These are phyloP conservation scores for Mortierella alpina DNA, from an alignment of 192 early-diverging fungal genomes.

Conservation along the genomic window DNA sequence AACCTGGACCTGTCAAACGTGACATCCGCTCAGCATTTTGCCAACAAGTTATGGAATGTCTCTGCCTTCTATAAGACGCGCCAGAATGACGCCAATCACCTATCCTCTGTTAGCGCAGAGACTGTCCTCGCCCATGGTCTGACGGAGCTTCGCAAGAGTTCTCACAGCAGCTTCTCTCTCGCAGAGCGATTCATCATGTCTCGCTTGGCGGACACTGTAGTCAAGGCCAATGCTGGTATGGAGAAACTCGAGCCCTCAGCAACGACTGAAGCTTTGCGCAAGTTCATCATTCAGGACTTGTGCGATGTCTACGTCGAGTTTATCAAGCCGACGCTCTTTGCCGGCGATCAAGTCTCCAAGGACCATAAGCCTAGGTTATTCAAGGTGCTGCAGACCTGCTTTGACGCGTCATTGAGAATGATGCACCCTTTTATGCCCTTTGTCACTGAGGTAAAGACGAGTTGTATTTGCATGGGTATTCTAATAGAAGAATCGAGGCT, in stretches of 20 bases:
- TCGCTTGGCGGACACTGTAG: conserved; percentile 78
- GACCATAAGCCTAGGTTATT: conserved; percentile 65
- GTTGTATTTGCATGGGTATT: conserved; percentile 1
- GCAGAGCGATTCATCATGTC: conserved; percentile 90
- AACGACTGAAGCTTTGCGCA: conserved; percentile 82
- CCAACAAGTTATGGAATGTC: conserved; percentile 98
- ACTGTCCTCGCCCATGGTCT: conserved; percentile 5
- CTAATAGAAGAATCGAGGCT: background rate
- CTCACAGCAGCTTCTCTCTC: conserved; percentile 58
- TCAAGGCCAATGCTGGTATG: conserved; percentile 73
- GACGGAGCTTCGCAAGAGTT: background rate
- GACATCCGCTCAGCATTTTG: conserved; percentile 87
- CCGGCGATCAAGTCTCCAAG: conserved; percentile 56
- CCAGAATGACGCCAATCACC: conserved; percentile 64
- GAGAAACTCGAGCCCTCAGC: conserved; percentile 77
- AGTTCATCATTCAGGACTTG: conserved; percentile 92
- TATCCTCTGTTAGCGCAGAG: conserved; percentile 9
- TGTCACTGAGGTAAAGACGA: conserved; percentile 82
- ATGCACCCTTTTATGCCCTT: conserved; percentile 99
- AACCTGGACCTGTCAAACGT: conserved; percentile 92
- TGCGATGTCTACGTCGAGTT: conserved; percentile 96
- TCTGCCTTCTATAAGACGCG: conserved; percentile 77
- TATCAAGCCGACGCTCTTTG: conserved; percentile 83
- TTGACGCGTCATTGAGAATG: conserved; percentile 81
- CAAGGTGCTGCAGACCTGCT: conserved; percentile 70